Evolutionary conservation across 2,329 filamentous ascomycete species (phyloP).

Genomic region (Penicillium sp.): DNA sequence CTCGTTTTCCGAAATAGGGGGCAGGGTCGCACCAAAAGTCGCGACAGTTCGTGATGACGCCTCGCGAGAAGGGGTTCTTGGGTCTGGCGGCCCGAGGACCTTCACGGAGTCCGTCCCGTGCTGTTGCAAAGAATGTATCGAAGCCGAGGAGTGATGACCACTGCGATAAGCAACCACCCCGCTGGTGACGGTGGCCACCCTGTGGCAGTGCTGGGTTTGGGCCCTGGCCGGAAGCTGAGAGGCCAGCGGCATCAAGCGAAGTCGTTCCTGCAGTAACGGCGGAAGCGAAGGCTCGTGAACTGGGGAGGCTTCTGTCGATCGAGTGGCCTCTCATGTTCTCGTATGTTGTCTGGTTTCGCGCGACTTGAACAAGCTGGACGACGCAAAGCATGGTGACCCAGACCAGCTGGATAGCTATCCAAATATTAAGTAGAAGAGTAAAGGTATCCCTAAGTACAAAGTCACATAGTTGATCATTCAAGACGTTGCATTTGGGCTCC

Average conservation of each 20-base stretch:
- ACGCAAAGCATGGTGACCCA: slow-evolving; percentile 98
- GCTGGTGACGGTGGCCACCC: slow-evolving; percentile 53
- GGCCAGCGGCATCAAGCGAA: slow-evolving; percentile 69
- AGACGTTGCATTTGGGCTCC: slow-evolving; percentile 68
- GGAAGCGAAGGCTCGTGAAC: slow-evolving; percentile 64
- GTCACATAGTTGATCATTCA: slow-evolving; percentile 76
- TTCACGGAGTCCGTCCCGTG: slow-evolving; percentile 70
- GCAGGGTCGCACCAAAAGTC: slow-evolving; percentile 96
- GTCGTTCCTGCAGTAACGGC: slow-evolving; percentile 73
- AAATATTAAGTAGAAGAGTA: slow-evolving; percentile 77
- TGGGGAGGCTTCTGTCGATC: slow-evolving; percentile 59
- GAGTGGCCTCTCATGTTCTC: slow-evolving; percentile 90
- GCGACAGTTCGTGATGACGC: slow-evolving; percentile 84
- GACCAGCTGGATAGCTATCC: slow-evolving; percentile 81
- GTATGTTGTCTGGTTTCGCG: slow-evolving; percentile 91
- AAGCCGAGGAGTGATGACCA: slow-evolving; percentile 87
- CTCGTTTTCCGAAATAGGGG: slow-evolving; percentile 75
- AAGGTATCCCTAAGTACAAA: slow-evolving; percentile 82
- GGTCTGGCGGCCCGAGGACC: slow-evolving; percentile 54
- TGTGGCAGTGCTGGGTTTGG: slow-evolving; percentile 61
- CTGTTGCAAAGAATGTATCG: slow-evolving; percentile 92
- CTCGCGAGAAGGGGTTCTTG: slow-evolving; percentile 83
- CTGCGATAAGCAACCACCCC: slow-evolving; percentile 69
- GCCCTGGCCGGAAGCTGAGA: slow-evolving; percentile 69
- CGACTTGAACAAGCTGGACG: slow-evolving; percentile 91